phyloP scores from a whole-genome alignment of 768 basidiomycete species.

The Polyporus arcularius region DNA sequence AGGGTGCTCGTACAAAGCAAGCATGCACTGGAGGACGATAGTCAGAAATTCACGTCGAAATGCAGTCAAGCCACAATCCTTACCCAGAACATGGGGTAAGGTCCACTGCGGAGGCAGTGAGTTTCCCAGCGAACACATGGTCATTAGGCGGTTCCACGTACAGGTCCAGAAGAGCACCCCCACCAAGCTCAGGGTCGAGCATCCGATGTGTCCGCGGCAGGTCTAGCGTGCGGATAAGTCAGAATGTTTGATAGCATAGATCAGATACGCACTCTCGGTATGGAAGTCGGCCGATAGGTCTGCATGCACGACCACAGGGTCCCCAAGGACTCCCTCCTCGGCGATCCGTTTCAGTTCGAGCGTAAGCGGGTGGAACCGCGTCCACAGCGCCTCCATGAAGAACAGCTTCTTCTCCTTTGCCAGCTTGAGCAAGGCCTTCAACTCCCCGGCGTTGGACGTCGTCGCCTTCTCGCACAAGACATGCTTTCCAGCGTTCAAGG shows the following conservation, averaged over 20 bases:
- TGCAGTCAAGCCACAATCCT: conserved; percentile 11
- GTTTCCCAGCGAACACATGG: not conserved
- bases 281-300: conserved; percentile 75
- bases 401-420: conserved; percentile 81
- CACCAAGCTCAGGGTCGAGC: conserved; percentile 76
- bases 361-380: conserved; percentile 74
- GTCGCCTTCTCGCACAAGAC: conserved; percentile 90
- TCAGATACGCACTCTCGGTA: conserved; percentile 53
- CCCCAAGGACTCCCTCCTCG: conserved; percentile 64
- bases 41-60: not conserved
- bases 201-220: conserved; percentile 72
- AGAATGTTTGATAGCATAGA: not conserved
- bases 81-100: conserved; percentile 83
- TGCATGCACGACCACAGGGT: conserved; percentile 67
- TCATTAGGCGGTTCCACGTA: conserved; percentile 36
- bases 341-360: conserved; percentile 64
- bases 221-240: conserved; percentile 39
- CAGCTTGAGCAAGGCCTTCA: conserved; percentile 68
- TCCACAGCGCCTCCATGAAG: conserved; percentile 94
- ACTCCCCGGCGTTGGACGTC: conserved; percentile 74
- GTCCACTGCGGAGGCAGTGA: conserved; percentile 49
- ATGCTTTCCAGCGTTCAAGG: conserved; percentile 79
- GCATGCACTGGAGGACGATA: conserved; percentile 57
- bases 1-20: conserved; percentile 78
- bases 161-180: conserved; percentile 85